Evolutionary conservation across 192 early-diverging fungal species (phyloP), one percentile per base, ranked within the genome.

Genomic region (Mortierella claussenii): DNA sequence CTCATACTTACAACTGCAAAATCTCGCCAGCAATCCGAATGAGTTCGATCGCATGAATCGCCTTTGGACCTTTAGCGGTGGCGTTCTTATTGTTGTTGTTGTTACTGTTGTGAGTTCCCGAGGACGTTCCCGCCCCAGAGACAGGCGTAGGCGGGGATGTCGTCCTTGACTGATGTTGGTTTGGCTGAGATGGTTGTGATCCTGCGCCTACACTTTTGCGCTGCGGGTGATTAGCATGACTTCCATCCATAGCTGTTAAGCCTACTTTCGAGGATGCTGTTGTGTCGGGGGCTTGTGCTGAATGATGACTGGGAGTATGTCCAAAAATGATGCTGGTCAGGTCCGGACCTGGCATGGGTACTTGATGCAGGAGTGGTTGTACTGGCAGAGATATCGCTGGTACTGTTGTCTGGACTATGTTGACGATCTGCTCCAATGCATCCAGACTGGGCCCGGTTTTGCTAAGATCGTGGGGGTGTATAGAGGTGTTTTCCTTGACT

Each of bases 31-130:
- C 63, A 28, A 76, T 76, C 3, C 73, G 73, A 30, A 76, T 76
- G 11, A 76, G 54, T 27, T 76, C 73, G 34, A 76, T 76, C 1
- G 73, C 73, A 26, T 76, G 73, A 20, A 76, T 76, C n/a, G 73
- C 33, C 24, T 67, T 76, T 7, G 34, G 73, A 43, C 73, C 73
- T 32, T 67, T 66, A 6, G 45, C 8, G 23, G 10, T 47, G 2
- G 43, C 26, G 21, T 43, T 60, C 44, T 48, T 60, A 37, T 48
- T 40, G 13, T 13, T 40, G 13, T 40, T 7, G 34, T 32, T 42
- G 4, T 32, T 12, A 30, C 8, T 33, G n/a, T 53, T 58, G 17
- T 49, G 13, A 7, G 37, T 10, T 40, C 8, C 7, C 37, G 37
- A 40, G 7, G 37, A 58, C 11, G 65, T 45, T 12, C 58, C 33